Evolutionary conservation across 768 basidiomycete species (phyloP), one percentile per base, ranked within the genome.

Genomic region (Naganishia friedmannii): DNA sequence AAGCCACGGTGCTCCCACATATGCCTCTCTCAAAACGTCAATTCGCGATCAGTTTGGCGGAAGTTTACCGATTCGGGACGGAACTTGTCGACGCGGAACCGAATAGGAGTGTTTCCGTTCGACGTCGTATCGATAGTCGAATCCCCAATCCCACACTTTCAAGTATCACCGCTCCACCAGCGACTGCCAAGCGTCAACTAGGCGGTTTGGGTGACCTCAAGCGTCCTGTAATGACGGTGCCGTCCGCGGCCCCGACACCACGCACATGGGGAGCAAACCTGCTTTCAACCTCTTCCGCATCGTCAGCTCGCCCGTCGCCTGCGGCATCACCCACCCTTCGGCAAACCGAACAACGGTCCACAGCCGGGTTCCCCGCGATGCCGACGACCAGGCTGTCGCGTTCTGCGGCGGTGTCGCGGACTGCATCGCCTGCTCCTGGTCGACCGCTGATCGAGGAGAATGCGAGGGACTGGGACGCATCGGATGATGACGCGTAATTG

Each of bases 11-110:
- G 19, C 68, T 76, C 71, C 74, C 72, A 31, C 73, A 68, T 26
- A 71, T 96, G 63, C 92, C 93, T 0, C 87, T 87, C 68, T 86
- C 88, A 8, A 87, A 90, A 68, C 86, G 93, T 57, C 89, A 90
- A 74, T 95, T 96, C 78, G 91, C 93, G 4, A 86, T 83, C 32
- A 34, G 66, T 21, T 70, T 96, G 26, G 90, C 92, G 0, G 83
- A 85, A 8, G 82, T 89, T 5, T 98, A 95, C 77, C 85, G 91
- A 23, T 87, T 97, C 78, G 89, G 91, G 71, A 87, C 89, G 0
- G 87, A 90, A 74, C 87, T 93, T 83, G 87, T 99, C 23, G 95
- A 97, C 78, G 90, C 90, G 75, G 95, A 96, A 74, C 95, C 95
- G 0, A 86, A 90, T 76, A 84, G 91, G 57, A 88, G 91, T 73